Evolutionary conservation across 495 filamentous ascomycete genomes (phyloP), one percentile per base, ranked within the genome.

Genomic region (Penicillium tannophilum): DNA sequence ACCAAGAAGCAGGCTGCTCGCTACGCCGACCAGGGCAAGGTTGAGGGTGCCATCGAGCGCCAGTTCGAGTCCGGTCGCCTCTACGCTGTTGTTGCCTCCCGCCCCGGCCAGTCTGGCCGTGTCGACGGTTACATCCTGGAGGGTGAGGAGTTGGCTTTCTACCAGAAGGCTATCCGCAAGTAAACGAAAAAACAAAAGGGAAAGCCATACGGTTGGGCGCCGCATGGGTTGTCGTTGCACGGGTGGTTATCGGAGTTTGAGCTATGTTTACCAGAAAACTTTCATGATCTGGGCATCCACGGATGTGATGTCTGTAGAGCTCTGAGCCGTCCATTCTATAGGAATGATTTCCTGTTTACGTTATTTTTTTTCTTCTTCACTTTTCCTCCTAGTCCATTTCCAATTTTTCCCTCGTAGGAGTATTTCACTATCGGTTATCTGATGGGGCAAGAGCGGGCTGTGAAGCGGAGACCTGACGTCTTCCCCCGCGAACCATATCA

Each of bases 81-180:
- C 60, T 96, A 87, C 79, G 94, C 94, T 64, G 89, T 97, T 65
- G 81, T 99, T 65, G 83, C 93, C 56, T 92, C 88, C 69, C 85
- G 94, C 72, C 94, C 94, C 54, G 94, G 94, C 67, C 94, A 99
- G 90, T 91, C 89, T 75, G 94, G 94, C 67, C 92, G 94, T 77
- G 82, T 83, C 62, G 94, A 99, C 78, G 94, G 94, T 59, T 99
- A 99, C 84, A 89, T 99, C 75, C 84, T 99, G 60, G 94, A 99
- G 88, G 94, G 94, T 66, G 94, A 99, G 72, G 94, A 99, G 87
- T 82, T 99, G 67, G 90, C 90, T 77, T 99, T 99, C 90, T 99
- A 99, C 90, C 91, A 94, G 87, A 86, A 87, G 81, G 92, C 90
- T 77, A 89, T 98, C 79, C 88, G 93, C 86, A 97, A 94, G 86